Base-by-base conservation (phyloP, 768 basidiomycete species). In the Agrocybe chaxingu region DNA sequence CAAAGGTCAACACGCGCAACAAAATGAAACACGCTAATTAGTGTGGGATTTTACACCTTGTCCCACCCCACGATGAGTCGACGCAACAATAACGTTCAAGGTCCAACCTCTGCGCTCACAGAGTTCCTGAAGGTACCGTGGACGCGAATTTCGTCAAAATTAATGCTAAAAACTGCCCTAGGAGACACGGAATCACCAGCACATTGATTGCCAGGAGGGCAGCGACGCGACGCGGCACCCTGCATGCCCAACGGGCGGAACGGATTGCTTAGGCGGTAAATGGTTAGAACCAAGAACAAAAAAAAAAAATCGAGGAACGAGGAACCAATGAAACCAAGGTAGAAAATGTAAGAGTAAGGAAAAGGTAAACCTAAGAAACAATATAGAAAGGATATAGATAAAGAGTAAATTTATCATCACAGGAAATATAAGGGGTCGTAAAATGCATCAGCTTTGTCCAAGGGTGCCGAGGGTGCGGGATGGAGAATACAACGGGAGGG, bases 81-180 rank as follows among this genome's bases (percentile, higher is more conserved):
- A 24, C 24, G 55, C 42, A 59, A 62, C 45, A 76, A 77, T 61
- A 87, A 87, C 51, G 82, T 92, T 38, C 80, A 86, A 9, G 91
- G 92, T 0, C 91, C 92, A 2, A 82, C 87, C 0, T 92, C 89
- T 16, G 91, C 91, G 0, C 68, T 93, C 9, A 92, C 91, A 33
- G 88, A 90, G 55, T 93, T 87, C 57, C 70, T 93, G 32, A 79
- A 79, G 59, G 91, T 88, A 52, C 29, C 72, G 66, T 19, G n/a
- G 3, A 12, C 4, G 11, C 34, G 42, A 7, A 35, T 3, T 8
- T 19, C 13, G 36, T 16, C 30, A 9, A 35, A 16, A 35, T 8
- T 12, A 29, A 12, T 10, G 16, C 33, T 53, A 33, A 56, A 18
- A 42, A 7, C 9, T 18, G 12, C 12, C 37, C 34, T 50, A 80